These are phyloP conservation scores for Tremella yokohamensis DNA, from an alignment of 768 basidiomycete genomes.

Conservation along the genomic window DNA sequence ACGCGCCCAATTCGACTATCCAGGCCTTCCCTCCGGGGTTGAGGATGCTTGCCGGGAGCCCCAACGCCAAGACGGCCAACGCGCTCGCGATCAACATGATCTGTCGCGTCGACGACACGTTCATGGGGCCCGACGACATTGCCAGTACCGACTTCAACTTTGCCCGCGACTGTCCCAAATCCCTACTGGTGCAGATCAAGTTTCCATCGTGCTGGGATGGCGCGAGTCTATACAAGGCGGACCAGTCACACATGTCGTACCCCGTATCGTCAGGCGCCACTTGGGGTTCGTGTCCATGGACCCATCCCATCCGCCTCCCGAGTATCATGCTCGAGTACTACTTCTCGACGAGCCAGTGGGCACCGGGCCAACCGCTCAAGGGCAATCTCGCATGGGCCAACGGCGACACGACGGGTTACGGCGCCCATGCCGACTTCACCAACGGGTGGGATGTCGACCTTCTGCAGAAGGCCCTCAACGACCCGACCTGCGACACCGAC, in stretches of 20 bases:
- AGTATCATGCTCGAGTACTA: constrained; percentile 44
- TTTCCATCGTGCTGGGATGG: constrained; percentile 48
- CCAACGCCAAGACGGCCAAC: constrained; percentile 25
- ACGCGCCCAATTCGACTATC: constrained; percentile 17
- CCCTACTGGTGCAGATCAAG: constrained; percentile 37
- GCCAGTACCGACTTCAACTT: constrained; percentile 33
- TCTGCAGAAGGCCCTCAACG: constrained; percentile 59
- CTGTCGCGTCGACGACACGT: no score
- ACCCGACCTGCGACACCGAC: constrained; percentile 15
- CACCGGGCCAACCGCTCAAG: constrained; percentile 46
- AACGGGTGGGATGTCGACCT: constrained; percentile 61
- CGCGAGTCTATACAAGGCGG: constrained; percentile 38
- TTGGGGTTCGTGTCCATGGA: constrained; percentile 20
- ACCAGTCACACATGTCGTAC: constrained; percentile 41
- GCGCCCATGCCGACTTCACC: constrained; percentile 53
- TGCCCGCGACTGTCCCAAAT: constrained; percentile 24
- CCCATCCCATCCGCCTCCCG: constrained; percentile 45
- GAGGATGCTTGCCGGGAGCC: constrained; percentile 43
- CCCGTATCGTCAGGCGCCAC: constrained; percentile 4
- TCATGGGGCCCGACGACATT: no score
- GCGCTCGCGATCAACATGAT: no score
- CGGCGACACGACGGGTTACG: constrained; percentile 65
- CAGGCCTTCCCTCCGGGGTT: constrained; percentile 45
- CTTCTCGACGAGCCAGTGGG: constrained; percentile 14
- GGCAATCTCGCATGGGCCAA: constrained; percentile 53